Base-by-base conservation (phyloP, 139 green algal species). In the Chlorella sorokiniana region DNA sequence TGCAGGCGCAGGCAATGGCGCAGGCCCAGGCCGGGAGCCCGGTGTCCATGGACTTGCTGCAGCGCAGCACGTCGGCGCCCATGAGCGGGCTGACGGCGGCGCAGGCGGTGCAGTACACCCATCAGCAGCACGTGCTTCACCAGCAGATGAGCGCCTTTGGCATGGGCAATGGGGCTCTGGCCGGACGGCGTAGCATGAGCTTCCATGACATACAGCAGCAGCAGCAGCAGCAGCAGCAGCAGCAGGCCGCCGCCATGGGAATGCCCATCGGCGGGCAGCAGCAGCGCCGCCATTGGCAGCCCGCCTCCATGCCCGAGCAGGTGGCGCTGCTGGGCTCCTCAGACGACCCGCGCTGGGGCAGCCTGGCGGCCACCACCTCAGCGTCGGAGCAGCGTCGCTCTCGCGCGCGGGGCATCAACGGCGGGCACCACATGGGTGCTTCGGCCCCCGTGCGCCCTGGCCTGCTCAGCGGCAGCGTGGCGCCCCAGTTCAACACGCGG, bases 301-400 rank as follows among this genome's bases (percentile, higher is more conserved):
- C 82, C 0, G 45, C 63, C 29, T 86, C 82, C 59, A 79, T 86
- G 74, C 82, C 82, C 18, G 82, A 86, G 75, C 75, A 84, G 40
- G 74, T 51, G n/a, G 64, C n/a, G 10, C 44, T 86, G 37, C 82
- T 86, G 61, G 82, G 72, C 48, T 69, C 59, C 38, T 44, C 63
- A 1, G 74, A 86, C 42, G 72, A 82, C 51, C 72, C 59, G 1
- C 73, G 82, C 3, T 83, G 71, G 61, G 75, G 75, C 67, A 64
- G 31, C 51, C 82, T 86, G 48, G 75, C 37, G 29, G 18, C 33
- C 35, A 33, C 81, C 11, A 38, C 40, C 31, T 73, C 67, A 35
- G 73, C 35, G 0, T 79, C 73, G 0, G 73, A 79, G 22, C 48
- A 67, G 6, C 73, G 73, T 25, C 56, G 56, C 18, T 65, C 56